Conservation (phyloP, 345 rosid genomes). For the Bruguiera parviflora region DNA sequence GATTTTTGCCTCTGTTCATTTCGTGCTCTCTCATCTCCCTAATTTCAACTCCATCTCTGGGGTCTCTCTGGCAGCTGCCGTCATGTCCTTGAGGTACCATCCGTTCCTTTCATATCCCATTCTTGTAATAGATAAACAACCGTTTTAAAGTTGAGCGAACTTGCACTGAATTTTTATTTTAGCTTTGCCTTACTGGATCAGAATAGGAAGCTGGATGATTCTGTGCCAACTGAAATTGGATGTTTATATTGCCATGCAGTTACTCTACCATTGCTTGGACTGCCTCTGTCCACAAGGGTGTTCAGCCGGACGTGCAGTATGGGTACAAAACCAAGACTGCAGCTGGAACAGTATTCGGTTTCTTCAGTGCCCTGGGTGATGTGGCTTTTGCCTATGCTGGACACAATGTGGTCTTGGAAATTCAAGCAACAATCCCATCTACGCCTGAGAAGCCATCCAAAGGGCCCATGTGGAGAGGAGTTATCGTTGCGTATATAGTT, state of each 20-base stretch:
- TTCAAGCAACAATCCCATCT: slow-evolving; percentile 37
- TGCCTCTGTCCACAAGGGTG: slow-evolving; percentile 28
- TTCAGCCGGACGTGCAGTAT: slow-evolving; percentile 26
- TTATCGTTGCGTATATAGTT: slow-evolving; percentile 28
- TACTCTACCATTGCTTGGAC: slow-evolving; percentile 35
- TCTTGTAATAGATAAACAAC: neutral
- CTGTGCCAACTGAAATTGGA: neutral
- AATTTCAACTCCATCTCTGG: slow-evolving; percentile 38
- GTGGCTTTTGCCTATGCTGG: slow-evolving; percentile 38
- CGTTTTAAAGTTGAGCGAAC: neutral
- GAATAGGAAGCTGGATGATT: neutral
- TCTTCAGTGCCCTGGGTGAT: slow-evolving; percentile 27
- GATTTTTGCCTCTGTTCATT: slow-evolving; percentile 33
- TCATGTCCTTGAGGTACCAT: slow-evolving; percentile 31
- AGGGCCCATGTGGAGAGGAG: slow-evolving; percentile 36
- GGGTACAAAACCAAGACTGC: slow-evolving; percentile 19
- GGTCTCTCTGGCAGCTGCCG: slow-evolving; percentile 32
- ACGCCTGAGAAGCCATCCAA: slow-evolving; percentile 34
- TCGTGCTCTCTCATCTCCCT: slow-evolving; percentile 34
- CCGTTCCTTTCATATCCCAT: neutral
- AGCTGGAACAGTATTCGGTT: slow-evolving; percentile 23
- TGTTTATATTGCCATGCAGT: slow-evolving; percentile 4
- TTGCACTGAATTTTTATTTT: neutral
- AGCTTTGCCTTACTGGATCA: neutral
- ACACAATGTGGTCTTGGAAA: slow-evolving; percentile 36